Conservation (phyloP, 1,139 yeast genomes). For the Debaryomyces udenii region DNA sequence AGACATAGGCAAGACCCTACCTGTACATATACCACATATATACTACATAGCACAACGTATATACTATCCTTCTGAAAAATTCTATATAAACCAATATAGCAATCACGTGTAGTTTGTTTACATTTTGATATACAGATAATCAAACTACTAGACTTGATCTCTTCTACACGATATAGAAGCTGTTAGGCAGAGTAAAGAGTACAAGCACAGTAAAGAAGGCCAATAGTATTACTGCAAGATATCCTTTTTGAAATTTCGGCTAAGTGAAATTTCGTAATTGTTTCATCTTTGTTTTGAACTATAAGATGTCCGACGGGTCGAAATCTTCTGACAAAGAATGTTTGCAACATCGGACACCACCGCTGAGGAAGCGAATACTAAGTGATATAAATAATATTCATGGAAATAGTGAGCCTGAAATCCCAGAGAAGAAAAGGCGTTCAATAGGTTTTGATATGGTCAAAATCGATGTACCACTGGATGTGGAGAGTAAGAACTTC, state of each 20-base stretch:
- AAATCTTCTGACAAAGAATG: not conserved
- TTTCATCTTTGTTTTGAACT: slow-evolving; percentile 5
- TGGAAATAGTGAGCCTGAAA: slow-evolving; percentile 3
- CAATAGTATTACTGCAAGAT: too few relatives aligned
- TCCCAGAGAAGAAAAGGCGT: slow-evolving; percentile 12
- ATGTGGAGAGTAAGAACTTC: slow-evolving; percentile 4
- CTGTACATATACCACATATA: slow-evolving; percentile 7
- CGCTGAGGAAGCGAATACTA: slow-evolving; percentile 20
- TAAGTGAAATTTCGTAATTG: slow-evolving; percentile 4
- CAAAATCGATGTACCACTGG: slow-evolving; percentile 15
- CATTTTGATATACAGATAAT: slow-evolving; percentile 5
- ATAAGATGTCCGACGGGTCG: too few relatives aligned
- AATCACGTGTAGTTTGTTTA: slow-evolving; percentile 5
- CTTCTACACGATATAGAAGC: too few relatives aligned
- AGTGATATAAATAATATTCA: slow-evolving; percentile 17
- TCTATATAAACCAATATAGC: not conserved
- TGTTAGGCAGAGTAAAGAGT: too few relatives aligned
- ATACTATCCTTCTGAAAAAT: too few relatives aligned
- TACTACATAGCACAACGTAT: not conserved
- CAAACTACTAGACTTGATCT: too few relatives aligned
- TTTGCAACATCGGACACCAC: slow-evolving; percentile 1
- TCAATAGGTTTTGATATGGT: slow-evolving; percentile 23
- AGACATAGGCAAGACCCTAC: slow-evolving; percentile 2
- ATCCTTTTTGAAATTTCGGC: too few relatives aligned
- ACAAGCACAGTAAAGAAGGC: too few relatives aligned